phyloP scores from a whole-genome alignment of 257 asterid species.

The Salvia miltiorrhiza region DNA sequence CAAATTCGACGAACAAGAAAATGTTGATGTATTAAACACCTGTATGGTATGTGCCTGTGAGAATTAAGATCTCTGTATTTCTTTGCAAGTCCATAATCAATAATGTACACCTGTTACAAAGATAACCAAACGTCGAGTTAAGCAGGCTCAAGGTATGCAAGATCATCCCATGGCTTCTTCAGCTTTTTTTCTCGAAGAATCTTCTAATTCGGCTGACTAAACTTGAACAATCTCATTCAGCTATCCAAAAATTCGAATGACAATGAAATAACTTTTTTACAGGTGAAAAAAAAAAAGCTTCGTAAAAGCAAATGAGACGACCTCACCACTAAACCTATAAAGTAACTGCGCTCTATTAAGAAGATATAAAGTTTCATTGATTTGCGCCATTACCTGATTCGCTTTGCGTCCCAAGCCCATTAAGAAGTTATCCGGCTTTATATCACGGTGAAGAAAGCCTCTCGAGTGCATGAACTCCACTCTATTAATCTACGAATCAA shows the following conservation, averaged over 20 bases:
- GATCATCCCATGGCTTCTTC: background rate
- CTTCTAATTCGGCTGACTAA: background rate
- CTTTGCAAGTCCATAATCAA: conserved; percentile 91
- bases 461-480: conserved; percentile 81
- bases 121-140: background rate
- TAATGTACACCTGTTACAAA: conserved; percentile 64
- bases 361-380: no score
- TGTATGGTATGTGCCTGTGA: conserved; percentile 82
- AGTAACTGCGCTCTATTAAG: no score
- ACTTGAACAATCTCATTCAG: background rate
- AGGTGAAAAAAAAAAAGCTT: background rate
- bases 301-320: background rate
- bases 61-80: conserved; percentile 81
- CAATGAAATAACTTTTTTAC: background rate
- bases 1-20: background rate
- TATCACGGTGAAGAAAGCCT: conserved; percentile 95
- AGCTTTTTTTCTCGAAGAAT: background rate
- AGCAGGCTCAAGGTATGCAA: background rate
- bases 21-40: conserved; percentile 34
- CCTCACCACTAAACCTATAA: background rate
- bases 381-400: conserved; percentile 66
- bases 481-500: conserved; percentile 56
- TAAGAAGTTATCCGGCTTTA: conserved; percentile 90
- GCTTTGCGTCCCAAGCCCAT: conserved; percentile 97
- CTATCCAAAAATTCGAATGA: background rate